phyloP scores from a whole-genome alignment of 345 rosid genomes.

The Carallia pectinifolia region DNA sequence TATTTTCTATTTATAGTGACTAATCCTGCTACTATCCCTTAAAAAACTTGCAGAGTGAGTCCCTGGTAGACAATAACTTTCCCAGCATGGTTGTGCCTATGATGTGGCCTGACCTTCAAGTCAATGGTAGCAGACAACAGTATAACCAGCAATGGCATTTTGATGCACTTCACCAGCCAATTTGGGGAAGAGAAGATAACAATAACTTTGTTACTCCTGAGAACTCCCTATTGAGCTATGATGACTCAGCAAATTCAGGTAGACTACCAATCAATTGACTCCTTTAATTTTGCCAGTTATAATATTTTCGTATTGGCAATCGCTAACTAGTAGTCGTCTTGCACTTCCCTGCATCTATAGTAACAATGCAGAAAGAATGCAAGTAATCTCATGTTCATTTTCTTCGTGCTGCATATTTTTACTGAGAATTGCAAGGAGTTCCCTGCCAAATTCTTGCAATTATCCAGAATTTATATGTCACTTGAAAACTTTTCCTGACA shows the following conservation, averaged over 20 bases:
- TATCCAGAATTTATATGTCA: background rate
- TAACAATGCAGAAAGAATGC: background rate
- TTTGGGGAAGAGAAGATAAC: conserved; percentile 66
- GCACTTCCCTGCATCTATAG: background rate
- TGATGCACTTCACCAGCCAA: conserved; percentile 56
- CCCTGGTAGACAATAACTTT: conserved; percentile 61
- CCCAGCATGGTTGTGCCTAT: conserved; percentile 56
- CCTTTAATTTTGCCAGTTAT: background rate
- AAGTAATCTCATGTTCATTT: too few relatives aligned
- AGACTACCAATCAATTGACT: background rate
- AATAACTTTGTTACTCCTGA: conserved; percentile 49
- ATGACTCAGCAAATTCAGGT: conserved; percentile 70
- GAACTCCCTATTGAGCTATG: conserved; percentile 63
- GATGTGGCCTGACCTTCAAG: conserved; percentile 63
- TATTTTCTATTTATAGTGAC: background rate
- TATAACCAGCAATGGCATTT: conserved; percentile 65
- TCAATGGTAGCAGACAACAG: conserved; percentile 54
- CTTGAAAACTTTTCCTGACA: too few relatives aligned
- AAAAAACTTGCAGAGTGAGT: conserved; percentile 48
- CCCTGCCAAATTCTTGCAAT: too few relatives aligned
- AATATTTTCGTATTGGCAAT: background rate
- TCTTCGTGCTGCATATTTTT: too few relatives aligned
- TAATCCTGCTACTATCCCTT: background rate
- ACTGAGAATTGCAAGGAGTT: too few relatives aligned
- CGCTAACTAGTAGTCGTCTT: too few relatives aligned